phyloP scores from a whole-genome alignment of 108 stramenopile species.

The Skeletonema costatum region DNA sequence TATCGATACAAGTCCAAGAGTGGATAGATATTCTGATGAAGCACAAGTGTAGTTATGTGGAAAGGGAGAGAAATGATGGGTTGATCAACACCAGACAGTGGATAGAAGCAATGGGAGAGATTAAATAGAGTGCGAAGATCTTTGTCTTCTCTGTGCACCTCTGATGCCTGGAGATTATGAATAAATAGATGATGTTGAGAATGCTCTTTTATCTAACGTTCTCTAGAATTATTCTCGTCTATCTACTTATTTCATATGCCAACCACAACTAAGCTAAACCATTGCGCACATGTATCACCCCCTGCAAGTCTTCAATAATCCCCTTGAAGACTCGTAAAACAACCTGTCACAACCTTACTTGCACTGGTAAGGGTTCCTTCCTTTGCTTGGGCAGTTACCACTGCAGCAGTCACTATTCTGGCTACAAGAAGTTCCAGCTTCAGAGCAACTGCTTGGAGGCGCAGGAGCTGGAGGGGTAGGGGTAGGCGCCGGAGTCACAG shows the following conservation, averaged over 20 bases:
- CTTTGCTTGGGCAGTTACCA: not conserved
- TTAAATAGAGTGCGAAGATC: not conserved
- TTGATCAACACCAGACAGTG: not conserved
- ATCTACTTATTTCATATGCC: not conserved
- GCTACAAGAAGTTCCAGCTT: not conserved
- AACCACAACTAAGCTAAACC: not conserved
- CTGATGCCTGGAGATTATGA: too few relatives aligned
- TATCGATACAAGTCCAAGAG: constrained; percentile 65
- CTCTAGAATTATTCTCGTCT: too few relatives aligned
- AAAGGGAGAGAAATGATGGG: not conserved
- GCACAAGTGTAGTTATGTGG: not conserved
- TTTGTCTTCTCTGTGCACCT: not conserved
- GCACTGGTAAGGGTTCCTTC: not conserved
- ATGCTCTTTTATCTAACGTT: too few relatives aligned
- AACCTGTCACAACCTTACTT: not conserved
- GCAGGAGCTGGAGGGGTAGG: not conserved
- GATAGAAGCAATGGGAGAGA: not conserved
- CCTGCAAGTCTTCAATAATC: too few relatives aligned
- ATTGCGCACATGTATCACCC: not conserved
- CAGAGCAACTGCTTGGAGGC: not conserved
- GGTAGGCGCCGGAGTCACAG: not conserved
- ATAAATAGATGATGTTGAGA: not conserved
- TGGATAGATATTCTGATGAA: not conserved
- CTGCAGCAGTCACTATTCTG: not conserved
- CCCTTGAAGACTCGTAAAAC: too few relatives aligned